These are phyloP conservation scores for Russula abietina DNA, from an alignment of 768 basidiomycete genomes.

Conservation along the genomic window DNA sequence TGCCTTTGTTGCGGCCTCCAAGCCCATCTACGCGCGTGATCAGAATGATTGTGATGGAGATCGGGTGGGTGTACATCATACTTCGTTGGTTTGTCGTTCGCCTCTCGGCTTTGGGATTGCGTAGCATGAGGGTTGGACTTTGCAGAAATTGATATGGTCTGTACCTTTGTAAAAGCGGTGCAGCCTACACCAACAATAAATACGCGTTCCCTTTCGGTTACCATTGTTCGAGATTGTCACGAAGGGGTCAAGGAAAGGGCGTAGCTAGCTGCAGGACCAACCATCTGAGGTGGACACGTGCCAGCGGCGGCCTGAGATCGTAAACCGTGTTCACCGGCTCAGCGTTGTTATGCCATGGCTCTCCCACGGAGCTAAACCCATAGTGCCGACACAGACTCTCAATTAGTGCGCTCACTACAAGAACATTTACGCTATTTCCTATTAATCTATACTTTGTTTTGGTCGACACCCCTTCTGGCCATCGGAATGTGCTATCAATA, in stretches of 20 bases:
- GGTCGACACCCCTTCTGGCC: slow-evolving; percentile 54
- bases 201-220: slow-evolving; percentile 7
- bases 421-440: slow-evolving; percentile 79
- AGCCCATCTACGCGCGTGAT: slow-evolving; percentile 56
- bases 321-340: no score
- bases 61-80: slow-evolving; percentile 31
- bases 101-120: slow-evolving; percentile 51
- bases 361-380: slow-evolving; percentile 1
- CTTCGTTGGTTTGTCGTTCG: slow-evolving; percentile 63
- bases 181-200: slow-evolving; percentile 71
- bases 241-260: no score
- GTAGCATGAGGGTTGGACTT: not conserved
- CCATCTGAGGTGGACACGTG: no score
- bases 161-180: slow-evolving; percentile 73
- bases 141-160: slow-evolving; percentile 9
- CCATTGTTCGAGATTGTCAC: not conserved
- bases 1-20: slow-evolving; percentile 84
- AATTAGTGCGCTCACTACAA: slow-evolving; percentile 58
- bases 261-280: no score
- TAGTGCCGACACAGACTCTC: slow-evolving; percentile 41
- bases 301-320: no score
- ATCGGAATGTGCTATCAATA: slow-evolving; percentile 39
- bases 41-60: not conserved
- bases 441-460: slow-evolving; percentile 73
- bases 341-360: not conserved